Conservation (phyloP, 352 stramenopile genomes). For the Pythium periplocum region DNA sequence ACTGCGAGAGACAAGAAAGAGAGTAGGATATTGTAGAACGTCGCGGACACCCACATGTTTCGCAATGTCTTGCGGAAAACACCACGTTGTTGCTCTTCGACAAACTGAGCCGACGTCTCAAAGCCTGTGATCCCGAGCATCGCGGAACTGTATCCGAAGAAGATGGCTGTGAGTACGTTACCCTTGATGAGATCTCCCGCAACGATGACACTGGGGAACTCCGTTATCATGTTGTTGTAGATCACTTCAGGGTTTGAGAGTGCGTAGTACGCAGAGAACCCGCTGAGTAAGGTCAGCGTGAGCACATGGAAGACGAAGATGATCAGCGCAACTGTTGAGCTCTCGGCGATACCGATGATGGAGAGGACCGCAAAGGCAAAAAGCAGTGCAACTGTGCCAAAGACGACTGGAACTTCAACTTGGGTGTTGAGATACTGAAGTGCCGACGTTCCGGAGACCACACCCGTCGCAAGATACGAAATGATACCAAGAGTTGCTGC, state of each 20-base stretch:
- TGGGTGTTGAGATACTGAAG: constrained; percentile 34
- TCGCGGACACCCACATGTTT: constrained; percentile 73
- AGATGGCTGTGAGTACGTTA: constrained; percentile 33
- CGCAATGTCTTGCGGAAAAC: constrained; percentile 57
- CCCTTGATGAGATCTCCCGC: constrained; percentile 22
- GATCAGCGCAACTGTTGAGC: constrained; percentile 49
- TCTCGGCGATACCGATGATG: constrained; percentile 73
- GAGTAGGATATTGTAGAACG: constrained; percentile 74
- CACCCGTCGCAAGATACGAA: constrained; percentile 79
- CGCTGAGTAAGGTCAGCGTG: constrained; percentile 49
- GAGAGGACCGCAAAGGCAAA: constrained; percentile 69
- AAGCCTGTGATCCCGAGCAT: constrained; percentile 85
- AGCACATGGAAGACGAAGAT: constrained; percentile 73
- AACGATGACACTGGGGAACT: constrained; percentile 43
- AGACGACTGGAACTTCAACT: constrained; percentile 19
- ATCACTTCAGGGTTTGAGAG: constrained; percentile 39
- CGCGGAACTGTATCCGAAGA: constrained; percentile 59
- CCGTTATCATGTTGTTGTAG: constrained; percentile 49
- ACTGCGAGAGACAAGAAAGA: constrained; percentile 58
- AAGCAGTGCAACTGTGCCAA: constrained; percentile 33
- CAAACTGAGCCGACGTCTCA: constrained; percentile 79
- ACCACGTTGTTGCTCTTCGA: constrained; percentile 68
- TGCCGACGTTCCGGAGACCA: constrained; percentile 34
- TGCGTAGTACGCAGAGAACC: constrained; percentile 34
- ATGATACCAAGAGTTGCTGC: constrained; percentile 78